Evolutionary conservation across 1,139 yeast genomes (phyloP).

Genomic region (Kazachstania sp.): DNA sequence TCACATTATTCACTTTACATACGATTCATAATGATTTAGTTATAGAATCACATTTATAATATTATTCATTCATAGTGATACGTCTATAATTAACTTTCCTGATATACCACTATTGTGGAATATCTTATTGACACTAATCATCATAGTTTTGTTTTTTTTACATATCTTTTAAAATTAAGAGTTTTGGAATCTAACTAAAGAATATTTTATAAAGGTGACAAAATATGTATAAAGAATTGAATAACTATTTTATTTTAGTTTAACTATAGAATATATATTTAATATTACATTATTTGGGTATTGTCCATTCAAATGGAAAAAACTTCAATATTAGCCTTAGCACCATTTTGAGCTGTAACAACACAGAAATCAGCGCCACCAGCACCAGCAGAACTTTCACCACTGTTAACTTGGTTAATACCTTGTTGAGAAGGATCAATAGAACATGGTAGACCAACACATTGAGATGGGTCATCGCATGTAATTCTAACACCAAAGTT

Average conservation of each 20-base stretch:
- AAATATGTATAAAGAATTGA: background rate
- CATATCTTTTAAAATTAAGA: background rate
- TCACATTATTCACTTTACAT: background rate
- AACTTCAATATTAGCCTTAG: conserved; percentile 65
- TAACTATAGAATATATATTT: background rate
- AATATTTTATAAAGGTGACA: background rate
- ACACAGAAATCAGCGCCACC: conserved; percentile 48
- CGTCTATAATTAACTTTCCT: too few species aligned
- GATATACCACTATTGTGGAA: too few species aligned
- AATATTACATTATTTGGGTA: background rate
- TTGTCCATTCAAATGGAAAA: conserved; percentile 33
- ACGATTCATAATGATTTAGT: background rate
- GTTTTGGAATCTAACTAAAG: background rate
- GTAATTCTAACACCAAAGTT: conserved; percentile 62
- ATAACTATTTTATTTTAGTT: background rate
- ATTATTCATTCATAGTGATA: too few species aligned
- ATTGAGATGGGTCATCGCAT: conserved; percentile 58
- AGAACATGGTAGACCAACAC: conserved; percentile 42
- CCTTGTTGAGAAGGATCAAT: conserved; percentile 54
- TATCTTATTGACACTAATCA: too few species aligned
- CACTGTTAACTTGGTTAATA: conserved; percentile 8
- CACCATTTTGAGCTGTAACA: conserved; percentile 60
- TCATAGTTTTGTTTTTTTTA: too few species aligned
- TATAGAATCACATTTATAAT: too few species aligned
- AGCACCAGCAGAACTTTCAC: conserved; percentile 34